Percentiles rank a stretch among this genome's conserved stretches.
These are phyloP conservation scores for Globisporangium parvum DNA, from an alignment of 352 stramenopile genomes.

Conservation along the genomic window DNA sequence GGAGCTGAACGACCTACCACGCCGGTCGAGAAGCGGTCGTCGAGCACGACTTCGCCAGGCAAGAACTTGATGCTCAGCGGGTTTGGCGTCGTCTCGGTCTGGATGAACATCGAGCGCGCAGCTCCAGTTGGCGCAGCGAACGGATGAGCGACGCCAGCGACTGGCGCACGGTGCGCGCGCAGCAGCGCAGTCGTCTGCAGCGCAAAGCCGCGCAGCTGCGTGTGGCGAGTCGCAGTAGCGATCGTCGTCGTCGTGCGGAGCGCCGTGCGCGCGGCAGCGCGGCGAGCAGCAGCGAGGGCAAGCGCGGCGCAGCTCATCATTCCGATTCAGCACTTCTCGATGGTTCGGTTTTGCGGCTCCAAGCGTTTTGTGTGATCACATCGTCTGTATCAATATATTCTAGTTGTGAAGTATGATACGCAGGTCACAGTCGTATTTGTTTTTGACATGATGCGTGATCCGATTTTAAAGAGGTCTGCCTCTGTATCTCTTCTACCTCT, in stretches of 20 bases:
- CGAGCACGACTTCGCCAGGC: conserved; percentile 86
- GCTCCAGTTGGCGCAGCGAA: conserved; percentile 23
- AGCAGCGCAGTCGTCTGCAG: conserved; percentile 3
- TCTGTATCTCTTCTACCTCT: too few species aligned
- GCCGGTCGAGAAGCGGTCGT: conserved; percentile 85
- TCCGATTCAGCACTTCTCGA: not conserved
- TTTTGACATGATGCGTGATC: too few species aligned
- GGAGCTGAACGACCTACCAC: conserved; percentile 23
- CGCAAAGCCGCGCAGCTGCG: conserved; percentile 2
- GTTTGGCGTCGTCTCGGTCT: conserved; percentile 98
- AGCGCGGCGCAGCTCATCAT: not conserved
- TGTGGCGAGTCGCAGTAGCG: not conserved
- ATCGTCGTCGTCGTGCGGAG: not conserved
- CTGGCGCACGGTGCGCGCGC: not conserved
- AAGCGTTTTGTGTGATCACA: too few species aligned
- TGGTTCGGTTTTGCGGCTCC: not conserved
- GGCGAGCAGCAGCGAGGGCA: not conserved
- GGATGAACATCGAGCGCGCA: conserved; percentile 95
- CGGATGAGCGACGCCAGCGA: not conserved
- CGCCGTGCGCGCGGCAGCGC: too few species aligned
- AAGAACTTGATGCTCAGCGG: conserved; percentile 98
- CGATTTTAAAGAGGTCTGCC: too few species aligned
- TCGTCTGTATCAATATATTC: too few species aligned
- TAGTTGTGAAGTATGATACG: too few species aligned
- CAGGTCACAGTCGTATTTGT: too few species aligned